Evolutionary conservation across 495 filamentous ascomycete genomes (phyloP).

Genomic region (Hyaloscypha finlandica): DNA sequence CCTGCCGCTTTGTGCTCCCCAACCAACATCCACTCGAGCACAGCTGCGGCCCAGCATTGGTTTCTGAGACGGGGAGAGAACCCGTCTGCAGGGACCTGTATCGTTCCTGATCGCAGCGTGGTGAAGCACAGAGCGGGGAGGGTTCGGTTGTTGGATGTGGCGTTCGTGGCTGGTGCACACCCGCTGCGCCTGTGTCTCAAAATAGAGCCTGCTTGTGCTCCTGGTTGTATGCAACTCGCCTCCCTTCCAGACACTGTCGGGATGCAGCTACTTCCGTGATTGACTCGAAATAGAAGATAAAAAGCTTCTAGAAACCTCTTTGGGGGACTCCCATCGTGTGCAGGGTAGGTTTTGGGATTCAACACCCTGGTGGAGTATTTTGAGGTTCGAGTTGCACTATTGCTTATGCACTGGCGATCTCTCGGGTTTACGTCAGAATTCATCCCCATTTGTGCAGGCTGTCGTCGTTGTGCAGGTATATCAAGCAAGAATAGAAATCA

Average conservation of each 20-base stretch:
- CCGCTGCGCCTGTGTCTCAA: background rate
- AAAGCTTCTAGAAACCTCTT: slow-evolving; percentile 3
- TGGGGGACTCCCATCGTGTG: background rate
- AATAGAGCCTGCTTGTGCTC: background rate
- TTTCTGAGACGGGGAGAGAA: background rate
- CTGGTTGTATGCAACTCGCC: background rate
- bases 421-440: background rate
- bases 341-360: background rate
- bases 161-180: background rate
- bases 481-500: background rate
- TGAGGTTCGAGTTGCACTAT: background rate
- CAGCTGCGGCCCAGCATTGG: background rate
- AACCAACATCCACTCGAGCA: background rate
- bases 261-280: background rate
- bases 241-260: background rate
- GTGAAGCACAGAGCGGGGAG: background rate
- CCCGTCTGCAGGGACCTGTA: background rate
- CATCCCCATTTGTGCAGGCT: background rate
- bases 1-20: background rate
- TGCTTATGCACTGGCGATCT: slow-evolving; percentile 10
- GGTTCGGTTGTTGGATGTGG: background rate
- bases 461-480: background rate
- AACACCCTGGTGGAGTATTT: background rate
- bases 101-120: background rate
- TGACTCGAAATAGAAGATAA: slow-evolving; percentile 7